Evolutionary conservation across 805 yeast genomes (phyloP).

Genomic region (Wickerhamiella brachini): DNA sequence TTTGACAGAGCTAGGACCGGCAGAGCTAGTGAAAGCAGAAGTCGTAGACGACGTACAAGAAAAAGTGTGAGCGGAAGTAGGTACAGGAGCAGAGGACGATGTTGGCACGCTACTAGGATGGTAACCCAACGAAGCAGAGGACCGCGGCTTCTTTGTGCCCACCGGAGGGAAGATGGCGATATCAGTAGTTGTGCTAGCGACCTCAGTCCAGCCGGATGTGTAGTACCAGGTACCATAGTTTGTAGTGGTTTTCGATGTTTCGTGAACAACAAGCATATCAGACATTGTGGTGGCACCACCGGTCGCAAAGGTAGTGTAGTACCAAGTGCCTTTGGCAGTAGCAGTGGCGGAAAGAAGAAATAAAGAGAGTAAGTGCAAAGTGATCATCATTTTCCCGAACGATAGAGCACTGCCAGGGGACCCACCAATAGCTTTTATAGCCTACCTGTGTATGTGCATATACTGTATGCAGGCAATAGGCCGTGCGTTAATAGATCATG

Average conservation of each 20-base stretch:
- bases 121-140: no score
- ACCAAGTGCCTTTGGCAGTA: not conserved
- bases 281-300: not conserved
- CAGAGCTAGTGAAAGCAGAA: not conserved
- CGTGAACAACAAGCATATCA: not conserved
- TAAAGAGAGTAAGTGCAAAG: not conserved
- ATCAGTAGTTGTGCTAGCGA: not conserved
- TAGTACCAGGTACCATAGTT: not conserved
- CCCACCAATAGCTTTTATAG: not conserved
- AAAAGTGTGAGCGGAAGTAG: no score
- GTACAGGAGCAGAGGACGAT: no score
- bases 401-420: not conserved
- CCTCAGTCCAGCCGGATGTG: not conserved
- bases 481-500: not conserved
- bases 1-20: not conserved
- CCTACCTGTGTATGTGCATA: not conserved
- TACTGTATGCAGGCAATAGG: not conserved
- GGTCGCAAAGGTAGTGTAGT: not conserved
- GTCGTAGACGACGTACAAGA: no score
- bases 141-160: not conserved
- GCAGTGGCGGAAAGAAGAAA: not conserved
- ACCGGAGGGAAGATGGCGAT: not conserved
- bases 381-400: not conserved
- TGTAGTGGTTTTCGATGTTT: not conserved
- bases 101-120: not conserved